Evolutionary conservation across 768 basidiomycete species (phyloP).

Genomic region (Russula sp.): DNA sequence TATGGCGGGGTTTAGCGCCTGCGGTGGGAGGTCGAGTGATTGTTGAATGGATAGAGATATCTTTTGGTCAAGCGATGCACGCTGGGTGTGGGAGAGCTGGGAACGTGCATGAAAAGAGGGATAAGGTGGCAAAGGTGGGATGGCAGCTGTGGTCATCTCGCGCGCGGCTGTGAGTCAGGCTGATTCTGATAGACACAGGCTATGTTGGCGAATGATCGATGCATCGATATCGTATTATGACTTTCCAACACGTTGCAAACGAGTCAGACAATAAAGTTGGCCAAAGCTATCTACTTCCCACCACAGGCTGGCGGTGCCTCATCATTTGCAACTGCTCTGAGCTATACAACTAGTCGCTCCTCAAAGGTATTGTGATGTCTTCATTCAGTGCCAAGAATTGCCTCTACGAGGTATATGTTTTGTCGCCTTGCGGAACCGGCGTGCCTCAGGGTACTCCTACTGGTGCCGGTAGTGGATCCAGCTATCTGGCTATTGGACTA

Average conservation of each 20-base stretch:
- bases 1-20: constrained; percentile 39
- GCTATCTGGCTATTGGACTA: neutral
- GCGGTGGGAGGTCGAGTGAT: constrained; percentile 40
- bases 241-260: too few relatives aligned
- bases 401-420: too few relatives aligned
- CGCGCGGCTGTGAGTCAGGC: too few relatives aligned
- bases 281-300: too few relatives aligned
- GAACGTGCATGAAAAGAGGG: constrained; percentile 45
- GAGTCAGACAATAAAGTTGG: too few relatives aligned
- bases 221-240: too few relatives aligned
- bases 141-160: constrained; percentile 9
- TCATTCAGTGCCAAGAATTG: neutral
- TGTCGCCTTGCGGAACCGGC: neutral
- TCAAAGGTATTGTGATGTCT: neutral
- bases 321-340: too few relatives aligned
- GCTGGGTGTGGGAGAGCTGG: constrained; percentile 44
- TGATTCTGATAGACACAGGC: too few relatives aligned
- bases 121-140: constrained; percentile 43
- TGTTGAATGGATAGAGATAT: constrained; percentile 43
- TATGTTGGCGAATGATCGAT: too few relatives aligned
- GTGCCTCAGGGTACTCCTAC: neutral
- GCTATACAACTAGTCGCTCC: neutral
- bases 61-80: constrained; percentile 39
- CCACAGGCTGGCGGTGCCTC: too few relatives aligned
- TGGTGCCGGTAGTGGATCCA: neutral